Evolutionary conservation across 2,329 filamentous ascomycete species (phyloP).

Genomic region (Phyllosticta citriasiana): DNA sequence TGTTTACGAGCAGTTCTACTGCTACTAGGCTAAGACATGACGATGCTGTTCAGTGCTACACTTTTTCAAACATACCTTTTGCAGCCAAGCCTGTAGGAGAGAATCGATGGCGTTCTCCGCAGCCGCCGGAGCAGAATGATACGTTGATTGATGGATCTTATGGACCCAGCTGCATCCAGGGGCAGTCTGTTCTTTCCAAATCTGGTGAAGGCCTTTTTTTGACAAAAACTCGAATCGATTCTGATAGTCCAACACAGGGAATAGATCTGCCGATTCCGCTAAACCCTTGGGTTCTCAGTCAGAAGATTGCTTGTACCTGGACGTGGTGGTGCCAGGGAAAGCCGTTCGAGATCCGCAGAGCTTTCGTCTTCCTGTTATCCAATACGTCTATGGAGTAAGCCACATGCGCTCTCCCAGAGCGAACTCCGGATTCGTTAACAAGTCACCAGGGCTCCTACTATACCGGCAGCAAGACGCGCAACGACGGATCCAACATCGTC

Average conservation of each 20-base stretch:
- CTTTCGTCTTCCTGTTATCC: conserved; percentile 32
- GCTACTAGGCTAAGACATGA: neutral
- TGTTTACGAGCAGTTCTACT: neutral
- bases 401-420: conserved; percentile 30
- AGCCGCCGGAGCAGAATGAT: conserved; percentile 17
- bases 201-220: neutral
- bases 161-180: neutral
- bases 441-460: neutral
- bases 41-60: conserved; percentile 17
- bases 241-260: neutral
- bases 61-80: conserved; percentile 36
- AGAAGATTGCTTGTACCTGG: conserved; percentile 43
- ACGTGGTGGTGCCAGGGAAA: conserved; percentile 38
- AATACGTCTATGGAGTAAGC: conserved; percentile 31
- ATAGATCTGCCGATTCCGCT: neutral
- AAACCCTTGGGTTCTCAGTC: neutral
- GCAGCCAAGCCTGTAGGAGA: conserved; percentile 33
- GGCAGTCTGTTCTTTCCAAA: neutral
- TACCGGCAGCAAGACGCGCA: neutral
- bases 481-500: conserved; percentile 28
- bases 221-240: neutral
- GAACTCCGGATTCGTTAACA: conserved; percentile 12
- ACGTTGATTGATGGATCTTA: neutral
- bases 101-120: conserved; percentile 32
- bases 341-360: conserved; percentile 26